Evolutionary conservation across 2,329 filamentous ascomycete species (phyloP).

Genomic region (Lachnellula arida): DNA sequence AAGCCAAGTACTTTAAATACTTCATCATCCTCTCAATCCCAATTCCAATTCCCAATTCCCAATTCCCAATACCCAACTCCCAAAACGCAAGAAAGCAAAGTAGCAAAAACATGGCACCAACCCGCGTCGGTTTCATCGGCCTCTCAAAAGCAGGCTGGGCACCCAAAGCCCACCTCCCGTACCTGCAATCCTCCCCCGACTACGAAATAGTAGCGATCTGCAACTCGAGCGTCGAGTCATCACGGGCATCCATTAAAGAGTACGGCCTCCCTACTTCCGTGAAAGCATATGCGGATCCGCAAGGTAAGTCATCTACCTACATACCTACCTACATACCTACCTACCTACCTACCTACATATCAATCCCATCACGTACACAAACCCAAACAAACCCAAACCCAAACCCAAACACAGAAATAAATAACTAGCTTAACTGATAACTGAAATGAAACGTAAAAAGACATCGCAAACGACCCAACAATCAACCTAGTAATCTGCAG

Average conservation of each 20-base stretch:
- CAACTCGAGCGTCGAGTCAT: conserved; percentile 42
- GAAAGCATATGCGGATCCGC: conserved; percentile 40
- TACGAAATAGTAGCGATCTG: conserved; percentile 47
- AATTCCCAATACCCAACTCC: background rate
- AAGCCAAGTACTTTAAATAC: background rate
- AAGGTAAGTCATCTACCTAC: conserved; percentile 28
- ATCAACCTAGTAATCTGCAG: conserved; percentile 45
- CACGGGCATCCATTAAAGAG: conserved; percentile 37
- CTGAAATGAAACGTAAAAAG: conserved; percentile 5
- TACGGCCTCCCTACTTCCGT: conserved; percentile 36
- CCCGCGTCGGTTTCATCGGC: conserved; percentile 22
- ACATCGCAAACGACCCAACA: conserved; percentile 42
- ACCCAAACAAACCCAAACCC: too few relatives aligned
- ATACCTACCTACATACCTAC: too few relatives aligned
- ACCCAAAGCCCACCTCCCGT: conserved; percentile 34
- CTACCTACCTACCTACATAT: too few relatives aligned
- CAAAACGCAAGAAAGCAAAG: background rate
- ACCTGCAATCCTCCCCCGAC: conserved; percentile 19
- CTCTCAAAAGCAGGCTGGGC: conserved; percentile 32
- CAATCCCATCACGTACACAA: background rate
- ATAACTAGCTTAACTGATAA: too few relatives aligned
- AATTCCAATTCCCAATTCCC: background rate
- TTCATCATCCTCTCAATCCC: background rate
- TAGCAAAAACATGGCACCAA: too few relatives aligned
- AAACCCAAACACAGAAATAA: too few relatives aligned